A percentile compares a stretch with the other conserved stretches of the same genome.
Evolutionary conservation across 176 grass and related monocot species (phyloP).

Genomic region (Oryza meridionalis): DNA sequence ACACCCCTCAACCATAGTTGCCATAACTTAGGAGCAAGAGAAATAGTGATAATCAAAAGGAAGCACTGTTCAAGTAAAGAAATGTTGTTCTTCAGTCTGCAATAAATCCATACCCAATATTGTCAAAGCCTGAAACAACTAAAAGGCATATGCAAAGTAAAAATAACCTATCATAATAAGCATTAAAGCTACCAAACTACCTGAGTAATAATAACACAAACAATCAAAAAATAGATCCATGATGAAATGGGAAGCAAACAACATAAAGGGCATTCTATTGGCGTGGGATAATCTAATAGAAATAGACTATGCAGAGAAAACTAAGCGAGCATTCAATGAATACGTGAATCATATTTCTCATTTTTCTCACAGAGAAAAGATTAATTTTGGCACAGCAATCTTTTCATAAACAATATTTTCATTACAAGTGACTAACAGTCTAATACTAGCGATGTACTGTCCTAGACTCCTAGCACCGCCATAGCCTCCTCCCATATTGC

Average conservation of each 20-base stretch:
- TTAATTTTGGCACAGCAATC: conserved; percentile 1
- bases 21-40: conserved; percentile 35
- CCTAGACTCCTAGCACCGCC: no score
- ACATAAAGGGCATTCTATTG: not conserved
- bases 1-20: conserved; percentile 58
- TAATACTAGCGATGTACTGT: no score
- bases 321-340: not conserved
- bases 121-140: conserved; percentile 32
- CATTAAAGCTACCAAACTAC: conserved; percentile 1
- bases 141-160: conserved; percentile 11
- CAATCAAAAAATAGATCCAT: conserved; percentile 8
- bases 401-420: not conserved
- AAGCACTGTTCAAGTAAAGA: conserved; percentile 23
- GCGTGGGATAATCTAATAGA: not conserved
- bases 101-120: conserved; percentile 24
- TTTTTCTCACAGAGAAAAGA: not conserved
- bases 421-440: no score
- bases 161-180: conserved; percentile 8
- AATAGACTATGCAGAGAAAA: not conserved
- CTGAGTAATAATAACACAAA: conserved; percentile 15
- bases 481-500: no score
- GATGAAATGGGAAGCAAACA: conserved; percentile 19
- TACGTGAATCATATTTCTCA: not conserved
- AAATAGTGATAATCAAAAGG: conserved; percentile 26
- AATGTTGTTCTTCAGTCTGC: conserved; percentile 33